These are phyloP conservation scores for Russula earlei DNA, from an alignment of 768 basidiomycete genomes.

Conservation along the genomic window DNA sequence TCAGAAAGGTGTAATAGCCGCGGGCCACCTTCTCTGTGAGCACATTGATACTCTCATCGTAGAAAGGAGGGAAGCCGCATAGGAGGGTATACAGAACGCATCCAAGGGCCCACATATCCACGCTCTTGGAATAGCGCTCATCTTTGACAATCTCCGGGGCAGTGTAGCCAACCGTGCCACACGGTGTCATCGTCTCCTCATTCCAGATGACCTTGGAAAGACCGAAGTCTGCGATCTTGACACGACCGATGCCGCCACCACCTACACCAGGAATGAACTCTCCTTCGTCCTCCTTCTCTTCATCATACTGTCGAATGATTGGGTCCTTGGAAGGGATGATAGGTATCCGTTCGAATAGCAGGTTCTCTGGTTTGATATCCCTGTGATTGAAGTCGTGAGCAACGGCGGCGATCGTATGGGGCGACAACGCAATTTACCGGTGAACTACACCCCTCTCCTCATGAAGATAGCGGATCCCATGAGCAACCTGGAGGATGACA, in stretches of 20 bases:
- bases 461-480: constrained; percentile 91
- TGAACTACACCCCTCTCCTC: constrained; percentile 98
- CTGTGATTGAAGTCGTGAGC: constrained; percentile 24
- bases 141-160: constrained; percentile 99
- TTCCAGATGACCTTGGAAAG: constrained; percentile 97
- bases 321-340: constrained; percentile 77
- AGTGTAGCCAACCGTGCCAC: constrained; percentile 99
- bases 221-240: constrained; percentile 99
- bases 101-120: constrained; percentile 99
- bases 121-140: constrained; percentile 91
- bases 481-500: constrained; percentile 91
- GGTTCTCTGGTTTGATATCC: constrained; percentile 98
- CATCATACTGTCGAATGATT: constrained; percentile 80
- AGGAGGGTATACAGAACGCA: constrained; percentile 98
- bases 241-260: constrained; percentile 93
- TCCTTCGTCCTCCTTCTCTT: constrained; percentile 98
- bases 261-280: constrained; percentile 88
- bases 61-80: constrained; percentile 97
- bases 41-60: constrained; percentile 97
- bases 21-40: constrained; percentile 96
- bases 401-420: background rate
- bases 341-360: constrained; percentile 88
- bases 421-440: constrained; percentile 37
- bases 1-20: constrained; percentile 96
- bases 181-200: constrained; percentile 98